These are phyloP conservation scores for Rhodamnia rubescens DNA, from an alignment of 345 rosid genomes.

Conservation along the genomic window DNA sequence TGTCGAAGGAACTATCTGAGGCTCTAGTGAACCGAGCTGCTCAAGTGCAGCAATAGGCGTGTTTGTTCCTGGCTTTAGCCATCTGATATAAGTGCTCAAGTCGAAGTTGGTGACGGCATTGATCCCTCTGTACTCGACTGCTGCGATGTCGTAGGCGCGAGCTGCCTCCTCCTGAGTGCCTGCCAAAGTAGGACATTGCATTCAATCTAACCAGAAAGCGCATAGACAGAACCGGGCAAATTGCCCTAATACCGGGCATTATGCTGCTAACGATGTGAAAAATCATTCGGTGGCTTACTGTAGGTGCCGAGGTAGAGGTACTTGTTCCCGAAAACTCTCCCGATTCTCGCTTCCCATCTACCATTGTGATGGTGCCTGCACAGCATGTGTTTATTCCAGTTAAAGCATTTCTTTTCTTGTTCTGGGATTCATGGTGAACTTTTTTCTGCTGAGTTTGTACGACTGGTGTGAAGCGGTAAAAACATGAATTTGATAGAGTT, in stretches of 20 bases:
- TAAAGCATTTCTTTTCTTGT: background rate
- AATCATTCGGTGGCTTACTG: conserved; percentile 19
- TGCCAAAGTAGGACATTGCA: background rate
- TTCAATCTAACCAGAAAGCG: background rate
- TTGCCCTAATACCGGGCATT: background rate
- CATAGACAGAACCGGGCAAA: background rate
- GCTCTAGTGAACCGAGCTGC: background rate
- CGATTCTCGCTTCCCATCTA: conserved; percentile 71
- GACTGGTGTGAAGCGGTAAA: background rate
- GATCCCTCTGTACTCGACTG: conserved; percentile 39
- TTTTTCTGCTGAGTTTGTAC: background rate
- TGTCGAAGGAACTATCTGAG: background rate
- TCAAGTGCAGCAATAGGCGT: conserved; percentile 10
- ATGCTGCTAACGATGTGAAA: background rate
- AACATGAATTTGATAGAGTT: background rate
- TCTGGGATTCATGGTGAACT: background rate
- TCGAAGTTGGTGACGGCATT: conserved; percentile 47
- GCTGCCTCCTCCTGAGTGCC: conserved; percentile 54
- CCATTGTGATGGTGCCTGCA: conserved; percentile 68
- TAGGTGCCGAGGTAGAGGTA: conserved; percentile 66
- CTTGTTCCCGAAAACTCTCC: conserved; percentile 60
- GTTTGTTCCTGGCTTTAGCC: conserved; percentile 34
- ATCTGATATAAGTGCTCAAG: conserved; percentile 29
- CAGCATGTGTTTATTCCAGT: background rate
- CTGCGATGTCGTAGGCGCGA: conserved; percentile 40